A percentile compares a stretch with the other conserved stretches of the same genome.
phyloP scores from a whole-genome alignment of 345 rosid genomes.

The Aegle marmelos region DNA sequence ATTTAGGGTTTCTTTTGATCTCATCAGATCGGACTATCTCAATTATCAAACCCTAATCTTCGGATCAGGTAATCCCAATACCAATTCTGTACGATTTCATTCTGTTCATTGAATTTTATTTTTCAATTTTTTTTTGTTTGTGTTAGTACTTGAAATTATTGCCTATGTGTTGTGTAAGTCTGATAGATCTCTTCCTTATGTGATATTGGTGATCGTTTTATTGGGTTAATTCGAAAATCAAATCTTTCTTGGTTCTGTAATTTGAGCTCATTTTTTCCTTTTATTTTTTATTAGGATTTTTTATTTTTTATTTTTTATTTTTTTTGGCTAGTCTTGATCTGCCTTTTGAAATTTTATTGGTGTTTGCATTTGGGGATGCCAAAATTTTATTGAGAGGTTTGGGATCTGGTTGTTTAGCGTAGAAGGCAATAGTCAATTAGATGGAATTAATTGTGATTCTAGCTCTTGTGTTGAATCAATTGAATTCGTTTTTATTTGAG shows the following conservation, averaged over 20 bases:
- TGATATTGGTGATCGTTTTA: neutral
- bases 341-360: neutral
- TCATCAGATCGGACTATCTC: neutral
- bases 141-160: neutral
- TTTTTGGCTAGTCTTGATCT: neutral
- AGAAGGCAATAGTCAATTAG: neutral
- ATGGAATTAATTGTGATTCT: neutral
- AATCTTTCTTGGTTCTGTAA: neutral
- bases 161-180: neutral
- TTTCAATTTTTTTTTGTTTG: neutral
- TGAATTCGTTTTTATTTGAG: neutral
- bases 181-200: neutral
- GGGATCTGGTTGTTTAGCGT: neutral
- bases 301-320: too few species aligned
- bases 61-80: slow-evolving; percentile 32
- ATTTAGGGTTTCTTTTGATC: slow-evolving; percentile 21
- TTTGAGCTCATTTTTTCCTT: neutral
- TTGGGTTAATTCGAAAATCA: neutral
- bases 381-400: neutral
- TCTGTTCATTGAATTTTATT: neutral
- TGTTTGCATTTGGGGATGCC: neutral
- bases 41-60: slow-evolving; percentile 25
- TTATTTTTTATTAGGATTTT: neutral
- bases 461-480: neutral
- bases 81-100: neutral